These are phyloP conservation scores for Beauveria sp. DNA, from an alignment of 2,329 filamentous ascomycete genomes.

Conservation along the genomic window DNA sequence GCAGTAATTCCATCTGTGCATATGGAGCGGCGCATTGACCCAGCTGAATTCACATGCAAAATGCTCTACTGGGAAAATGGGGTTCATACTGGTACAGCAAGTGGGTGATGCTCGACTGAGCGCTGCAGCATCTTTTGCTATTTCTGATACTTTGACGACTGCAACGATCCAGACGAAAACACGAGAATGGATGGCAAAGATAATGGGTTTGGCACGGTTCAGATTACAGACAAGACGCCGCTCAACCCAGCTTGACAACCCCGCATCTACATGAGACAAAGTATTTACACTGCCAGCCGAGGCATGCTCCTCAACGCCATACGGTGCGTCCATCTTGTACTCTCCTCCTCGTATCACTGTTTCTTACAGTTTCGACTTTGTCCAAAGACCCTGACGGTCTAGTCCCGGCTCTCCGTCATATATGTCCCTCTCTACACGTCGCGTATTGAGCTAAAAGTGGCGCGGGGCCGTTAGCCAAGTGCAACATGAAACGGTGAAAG, in stretches of 20 bases:
- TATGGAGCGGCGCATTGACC: not conserved
- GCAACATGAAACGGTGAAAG: not conserved
- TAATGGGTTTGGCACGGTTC: not conserved
- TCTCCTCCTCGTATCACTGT: not conserved
- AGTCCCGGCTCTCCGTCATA: constrained; percentile 70
- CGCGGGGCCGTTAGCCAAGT: constrained; percentile 1
- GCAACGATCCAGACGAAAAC: not conserved
- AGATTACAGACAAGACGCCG: not conserved
- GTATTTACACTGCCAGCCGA: not conserved
- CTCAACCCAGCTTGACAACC: not conserved
- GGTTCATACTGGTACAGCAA: not conserved
- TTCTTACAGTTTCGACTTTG: constrained; percentile 41
- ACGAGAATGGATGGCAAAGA: not conserved
- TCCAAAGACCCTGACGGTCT: constrained; percentile 46
- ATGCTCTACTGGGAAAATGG: not conserved
- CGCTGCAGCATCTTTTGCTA: not conserved
- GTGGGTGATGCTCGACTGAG: not conserved
- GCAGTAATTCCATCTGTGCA: not conserved
- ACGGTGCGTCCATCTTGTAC: not conserved
- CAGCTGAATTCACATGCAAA: not conserved
- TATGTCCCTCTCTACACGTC: constrained; percentile 74
- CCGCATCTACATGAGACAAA: not conserved
- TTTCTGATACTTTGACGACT: not conserved
- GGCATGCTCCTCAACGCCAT: not conserved
- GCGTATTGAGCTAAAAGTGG: constrained; percentile 62